phyloP scores from a whole-genome alignment of 2,329 filamentous ascomycete species.

The Diplodia mutila region DNA sequence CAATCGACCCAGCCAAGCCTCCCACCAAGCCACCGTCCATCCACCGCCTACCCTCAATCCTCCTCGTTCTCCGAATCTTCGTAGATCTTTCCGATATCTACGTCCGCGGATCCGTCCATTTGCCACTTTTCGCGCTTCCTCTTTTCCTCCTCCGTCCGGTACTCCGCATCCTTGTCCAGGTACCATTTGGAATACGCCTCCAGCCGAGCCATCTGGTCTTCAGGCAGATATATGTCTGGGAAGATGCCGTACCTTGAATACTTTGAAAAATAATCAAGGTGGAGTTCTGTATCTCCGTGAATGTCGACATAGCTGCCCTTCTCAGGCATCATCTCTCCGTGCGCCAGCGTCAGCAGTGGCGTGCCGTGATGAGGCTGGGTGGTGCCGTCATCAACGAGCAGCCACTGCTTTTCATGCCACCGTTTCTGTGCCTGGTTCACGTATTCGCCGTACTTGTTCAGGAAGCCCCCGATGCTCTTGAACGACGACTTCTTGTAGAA shows the following conservation, averaged over 20 bases:
- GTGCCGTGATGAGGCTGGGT: background rate
- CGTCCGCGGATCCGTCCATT: background rate
- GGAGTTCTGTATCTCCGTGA: background rate
- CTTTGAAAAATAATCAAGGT: background rate
- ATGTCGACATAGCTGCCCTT: background rate
- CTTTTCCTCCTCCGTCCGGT: background rate
- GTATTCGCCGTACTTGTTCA: background rate
- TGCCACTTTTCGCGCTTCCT: background rate
- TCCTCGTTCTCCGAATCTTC: background rate
- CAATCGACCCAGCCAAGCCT: no score
- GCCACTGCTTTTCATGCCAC: constrained; percentile 1
- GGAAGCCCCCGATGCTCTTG: background rate
- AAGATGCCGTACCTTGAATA: background rate
- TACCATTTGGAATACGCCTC: background rate
- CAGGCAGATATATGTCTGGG: background rate
- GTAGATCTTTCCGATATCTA: background rate
- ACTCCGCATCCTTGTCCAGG: background rate
- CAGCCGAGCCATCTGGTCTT: background rate
- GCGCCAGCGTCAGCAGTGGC: background rate
- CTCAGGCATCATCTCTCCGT: background rate
- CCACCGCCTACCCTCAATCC: background rate
- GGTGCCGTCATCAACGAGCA: background rate
- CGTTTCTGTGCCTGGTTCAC: background rate
- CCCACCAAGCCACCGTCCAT: no score
- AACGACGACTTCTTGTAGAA: constrained; percentile 1